Evolutionary conservation across 2,329 filamentous ascomycete genomes (phyloP), one percentile per base, ranked within the genome.

Genomic region (Triangularia setosa): DNA sequence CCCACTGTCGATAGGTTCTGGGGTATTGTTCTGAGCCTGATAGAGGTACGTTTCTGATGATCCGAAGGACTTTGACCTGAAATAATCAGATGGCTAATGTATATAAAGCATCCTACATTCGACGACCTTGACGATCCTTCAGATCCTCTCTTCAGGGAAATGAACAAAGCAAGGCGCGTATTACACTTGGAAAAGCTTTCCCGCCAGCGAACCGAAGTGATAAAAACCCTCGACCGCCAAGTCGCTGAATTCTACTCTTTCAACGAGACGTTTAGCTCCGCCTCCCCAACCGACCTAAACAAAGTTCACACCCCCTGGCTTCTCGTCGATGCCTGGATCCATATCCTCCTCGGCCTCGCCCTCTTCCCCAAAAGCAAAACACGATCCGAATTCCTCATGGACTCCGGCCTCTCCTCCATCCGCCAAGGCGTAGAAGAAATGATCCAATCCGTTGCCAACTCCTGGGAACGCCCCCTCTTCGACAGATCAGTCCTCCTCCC

Each of bases 1-100:
- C 75, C 78, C 0, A 81, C 78, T 2, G 73, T 73, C 1, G 64
- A 66, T 4, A 81, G 79, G 61, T 82, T 76, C 61, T 83, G 80
- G 80, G 80, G 79, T 1, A 77, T 79, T n/a, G 44, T 69, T 9
- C 58, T 60, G 35, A 33, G 14, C 23, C 12, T 60, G 16, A 44
- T 60, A 14, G 25, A 52, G 14, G 58, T 44, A 44, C 9, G 33
- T 30, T 7, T 11, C 6, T 30, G 30, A 7, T n/a, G 16, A 16
- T 40, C 16, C 7, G 4, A 40, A 3, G 35, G 7, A n/a, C 35
- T 6, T 14, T 3, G 30, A 14, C 30, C 27, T 28, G 9, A 9
- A 4, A 28, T 28, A 28, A 4, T 28, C n/a, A 24, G 21, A 11
- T 18, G 4, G 44, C 44, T 52, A 24, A 52, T 12, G 21, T 12